Base-by-base conservation (phyloP, 768 basidiomycete genomes). In the Galerina sulciceps region DNA sequence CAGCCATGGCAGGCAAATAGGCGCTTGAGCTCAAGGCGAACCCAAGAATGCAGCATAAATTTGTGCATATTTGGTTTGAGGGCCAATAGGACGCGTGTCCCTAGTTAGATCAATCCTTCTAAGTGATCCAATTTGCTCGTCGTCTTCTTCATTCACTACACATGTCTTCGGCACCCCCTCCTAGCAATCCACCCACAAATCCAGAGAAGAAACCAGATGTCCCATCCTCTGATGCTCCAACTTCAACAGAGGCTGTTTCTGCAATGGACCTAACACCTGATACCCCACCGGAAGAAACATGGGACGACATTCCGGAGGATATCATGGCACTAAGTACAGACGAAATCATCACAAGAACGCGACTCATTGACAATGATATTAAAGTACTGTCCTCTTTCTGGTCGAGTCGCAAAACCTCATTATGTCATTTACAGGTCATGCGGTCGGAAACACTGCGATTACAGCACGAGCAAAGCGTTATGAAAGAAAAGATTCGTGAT, bases 401-500 rank as follows among this genome's bases (percentile, higher is more conserved):
- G 20, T 38, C 34, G 35, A 48, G 8, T 14, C 40, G 38, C 42
- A 34, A 50, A 37, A 41, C n/a, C 37, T 48, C 20, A 55, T 46
- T n/a, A 35, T 44, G 35, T 50, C 22, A n/a, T 37, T n/a, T 37
- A n/a, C 66, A 97, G 95, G 94, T 99, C 65, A 97, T 99, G 91
- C 87, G 93, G 66, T 96, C 94, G 65, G 97, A 99, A 76, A 94
- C 90, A 10, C 79, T 91, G 63, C 85, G 97, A 50, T 76, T 99
- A 55, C 88, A 92, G 67, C 96, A 99, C 71, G 97, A 99, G 73
- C 93, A 96, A 75, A 90, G 79, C 65, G 89, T 90, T 64, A 99
- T 99, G 97, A 91, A 93, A 71, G 96, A 98, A 81, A 97, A 96
- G 83, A 97, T 99, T 69, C 87, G 93, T 53, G 97, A 99, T 71